Evolutionary conservation across 257 asterid species (phyloP).

Genomic region (Solanum piurae): DNA sequence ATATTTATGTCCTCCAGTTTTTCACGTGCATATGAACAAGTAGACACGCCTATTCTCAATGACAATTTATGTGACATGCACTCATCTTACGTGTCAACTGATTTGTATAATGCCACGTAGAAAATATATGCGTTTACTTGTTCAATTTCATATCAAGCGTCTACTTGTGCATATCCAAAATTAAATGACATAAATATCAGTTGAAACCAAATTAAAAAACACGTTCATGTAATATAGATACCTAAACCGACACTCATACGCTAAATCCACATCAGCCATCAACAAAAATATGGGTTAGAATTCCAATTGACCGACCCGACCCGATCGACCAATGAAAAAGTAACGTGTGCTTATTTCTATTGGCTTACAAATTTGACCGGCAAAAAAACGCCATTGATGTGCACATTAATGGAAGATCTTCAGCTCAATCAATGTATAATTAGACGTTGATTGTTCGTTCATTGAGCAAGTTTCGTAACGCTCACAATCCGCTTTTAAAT

Average conservation of each 20-base stretch:
- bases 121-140: accelerated
- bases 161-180: background rate
- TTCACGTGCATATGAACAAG: background rate
- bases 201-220: too few species aligned
- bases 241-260: too few species aligned
- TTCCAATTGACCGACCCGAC: background rate
- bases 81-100: background rate
- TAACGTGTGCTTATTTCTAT: background rate
- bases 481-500: background rate
- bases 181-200: too few species aligned
- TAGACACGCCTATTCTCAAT: background rate
- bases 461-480: background rate
- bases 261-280: background rate
- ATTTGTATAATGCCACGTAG: background rate
- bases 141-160: too few species aligned
- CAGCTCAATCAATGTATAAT: background rate
- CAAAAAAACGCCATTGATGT: background rate
- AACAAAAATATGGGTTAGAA: background rate
- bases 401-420: background rate
- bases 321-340: background rate
- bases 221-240: too few species aligned
- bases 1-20: accelerated
- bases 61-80: accelerated
- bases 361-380: background rate
- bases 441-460: background rate